These are phyloP conservation scores for Trichoderma gracile DNA, from an alignment of 2,329 filamentous ascomycete genomes.

Conservation along the genomic window DNA sequence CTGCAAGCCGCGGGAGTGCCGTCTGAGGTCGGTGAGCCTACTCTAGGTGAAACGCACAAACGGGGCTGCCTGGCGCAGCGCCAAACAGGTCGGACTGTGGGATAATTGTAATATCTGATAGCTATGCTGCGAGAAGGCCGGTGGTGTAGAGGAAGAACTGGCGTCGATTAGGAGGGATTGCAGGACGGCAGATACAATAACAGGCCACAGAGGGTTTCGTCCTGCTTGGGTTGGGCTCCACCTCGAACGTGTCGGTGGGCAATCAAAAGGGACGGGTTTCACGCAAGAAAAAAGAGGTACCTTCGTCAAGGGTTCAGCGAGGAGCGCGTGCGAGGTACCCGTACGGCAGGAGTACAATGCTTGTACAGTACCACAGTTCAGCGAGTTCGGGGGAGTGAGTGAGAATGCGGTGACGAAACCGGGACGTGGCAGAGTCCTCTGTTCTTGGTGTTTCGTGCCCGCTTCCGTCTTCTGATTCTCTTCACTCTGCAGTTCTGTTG, in stretches of 20 bases:
- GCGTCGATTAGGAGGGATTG: conserved; percentile 18
- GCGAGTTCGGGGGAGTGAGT: background rate
- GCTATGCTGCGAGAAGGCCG: conserved; percentile 19
- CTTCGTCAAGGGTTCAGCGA: conserved; percentile 3
- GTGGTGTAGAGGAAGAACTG: conserved; percentile 23
- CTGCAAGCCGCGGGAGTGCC: conserved; percentile 2
- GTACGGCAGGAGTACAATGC: conserved; percentile 17
- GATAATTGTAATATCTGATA: background rate
- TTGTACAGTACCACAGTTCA: conserved; percentile 7
- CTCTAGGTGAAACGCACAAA: conserved; percentile 17
- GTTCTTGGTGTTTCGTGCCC: background rate
- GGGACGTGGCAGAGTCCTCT: background rate
- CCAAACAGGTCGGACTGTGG: conserved; percentile 7
- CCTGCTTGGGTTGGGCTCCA: conserved; percentile 24
- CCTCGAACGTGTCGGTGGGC: conserved; percentile 22
- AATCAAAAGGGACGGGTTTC: conserved; percentile 17
- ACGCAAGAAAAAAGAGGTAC: conserved; percentile 8
- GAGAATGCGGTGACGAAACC: conserved; percentile 17
- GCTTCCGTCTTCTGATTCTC: background rate
- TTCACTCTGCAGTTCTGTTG: rapidly evolving
- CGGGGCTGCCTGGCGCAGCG: conserved; percentile 18
- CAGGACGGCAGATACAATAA: background rate
- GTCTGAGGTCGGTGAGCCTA: conserved; percentile 20
- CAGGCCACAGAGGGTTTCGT: conserved; percentile 24
- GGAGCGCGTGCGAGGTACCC: conserved; percentile 11